Conservation (phyloP, 495 filamentous ascomycete species). For the Apodospora peruviana region DNA sequence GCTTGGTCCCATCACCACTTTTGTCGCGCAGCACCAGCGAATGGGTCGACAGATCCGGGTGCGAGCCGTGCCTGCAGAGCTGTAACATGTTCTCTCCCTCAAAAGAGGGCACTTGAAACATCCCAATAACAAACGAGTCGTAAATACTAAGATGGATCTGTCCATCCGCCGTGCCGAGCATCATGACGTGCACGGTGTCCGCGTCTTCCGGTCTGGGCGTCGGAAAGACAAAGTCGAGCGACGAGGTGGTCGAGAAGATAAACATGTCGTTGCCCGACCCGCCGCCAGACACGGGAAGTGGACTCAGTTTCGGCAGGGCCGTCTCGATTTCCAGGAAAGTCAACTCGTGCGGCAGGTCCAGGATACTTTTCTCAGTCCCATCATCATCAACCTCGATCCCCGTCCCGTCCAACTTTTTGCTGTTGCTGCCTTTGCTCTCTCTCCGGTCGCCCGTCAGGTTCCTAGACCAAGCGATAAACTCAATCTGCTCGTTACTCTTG, state of each 20-base stretch:
- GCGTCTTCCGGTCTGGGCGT: conserved; percentile 55
- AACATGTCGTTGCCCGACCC: conserved; percentile 63
- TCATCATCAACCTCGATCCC: conserved; percentile 34
- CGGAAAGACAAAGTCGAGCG: conserved; percentile 66
- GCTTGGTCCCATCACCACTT: conserved; percentile 19
- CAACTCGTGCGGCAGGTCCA: conserved; percentile 72
- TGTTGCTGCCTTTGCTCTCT: conserved; percentile 5
- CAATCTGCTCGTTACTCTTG: conserved; percentile 39
- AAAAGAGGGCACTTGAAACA: conserved; percentile 28
- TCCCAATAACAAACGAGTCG: conserved; percentile 82
- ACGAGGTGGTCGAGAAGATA: conserved; percentile 61
- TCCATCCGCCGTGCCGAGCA: conserved; percentile 73
- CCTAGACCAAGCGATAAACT: conserved; percentile 67
- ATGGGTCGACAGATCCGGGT: conserved; percentile 71
- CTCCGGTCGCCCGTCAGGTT: conserved; percentile 53
- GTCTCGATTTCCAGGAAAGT: conserved; percentile 72
- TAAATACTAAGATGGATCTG: conserved; percentile 81
- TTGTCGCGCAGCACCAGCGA: conserved; percentile 53
- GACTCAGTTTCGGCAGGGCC: conserved; percentile 74
- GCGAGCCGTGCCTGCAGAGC: conserved; percentile 60
- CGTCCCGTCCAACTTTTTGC: conserved; percentile 16
- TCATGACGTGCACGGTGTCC: conserved; percentile 74
- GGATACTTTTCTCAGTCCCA: conserved; percentile 13
- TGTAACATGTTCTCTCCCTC: conserved; percentile 18
- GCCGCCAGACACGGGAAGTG: conserved; percentile 54